A percentile compares a stretch with the other conserved stretches of the same genome.
phyloP scores from a whole-genome alignment of 176 grass and related monocot genomes.

The Eragrostis curvula region DNA sequence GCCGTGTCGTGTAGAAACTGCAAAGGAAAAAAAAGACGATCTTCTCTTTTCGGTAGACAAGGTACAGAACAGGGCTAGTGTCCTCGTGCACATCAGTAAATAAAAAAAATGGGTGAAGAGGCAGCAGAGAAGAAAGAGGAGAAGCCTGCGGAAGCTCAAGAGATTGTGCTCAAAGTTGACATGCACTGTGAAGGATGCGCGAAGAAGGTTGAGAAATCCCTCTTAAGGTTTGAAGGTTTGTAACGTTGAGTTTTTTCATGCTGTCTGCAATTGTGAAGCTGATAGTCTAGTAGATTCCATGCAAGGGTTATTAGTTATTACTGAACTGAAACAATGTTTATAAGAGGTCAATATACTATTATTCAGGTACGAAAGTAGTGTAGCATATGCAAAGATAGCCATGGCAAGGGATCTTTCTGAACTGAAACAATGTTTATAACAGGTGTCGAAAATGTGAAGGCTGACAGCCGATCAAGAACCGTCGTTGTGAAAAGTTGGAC shows the following conservation, averaged over 20 bases:
- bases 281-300: too few relatives aligned
- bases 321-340: too few relatives aligned
- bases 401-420: background rate
- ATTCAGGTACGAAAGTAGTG: background rate
- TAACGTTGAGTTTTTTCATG: background rate
- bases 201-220: conserved; percentile 61
- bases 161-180: conserved; percentile 77
- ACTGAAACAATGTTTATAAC: background rate
- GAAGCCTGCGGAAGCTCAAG: conserved; percentile 40
- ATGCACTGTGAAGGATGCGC: conserved; percentile 81
- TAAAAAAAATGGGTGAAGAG: conserved; percentile 20
- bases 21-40: background rate
- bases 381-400: background rate
- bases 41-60: background rate
- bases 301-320: background rate
- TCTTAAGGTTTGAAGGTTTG: conserved; percentile 59
- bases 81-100: background rate
- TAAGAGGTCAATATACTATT: too few relatives aligned
- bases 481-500: conserved; percentile 66
- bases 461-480: conserved; percentile 59
- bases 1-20: too few relatives aligned
- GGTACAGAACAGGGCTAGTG: background rate
- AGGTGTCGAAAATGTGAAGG: conserved; percentile 69
- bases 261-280: background rate
- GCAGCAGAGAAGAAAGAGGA: conserved; percentile 40